phyloP scores from a whole-genome alignment of 2,329 filamentous ascomycete species.

The Colletotrichum nymphaeae region DNA sequence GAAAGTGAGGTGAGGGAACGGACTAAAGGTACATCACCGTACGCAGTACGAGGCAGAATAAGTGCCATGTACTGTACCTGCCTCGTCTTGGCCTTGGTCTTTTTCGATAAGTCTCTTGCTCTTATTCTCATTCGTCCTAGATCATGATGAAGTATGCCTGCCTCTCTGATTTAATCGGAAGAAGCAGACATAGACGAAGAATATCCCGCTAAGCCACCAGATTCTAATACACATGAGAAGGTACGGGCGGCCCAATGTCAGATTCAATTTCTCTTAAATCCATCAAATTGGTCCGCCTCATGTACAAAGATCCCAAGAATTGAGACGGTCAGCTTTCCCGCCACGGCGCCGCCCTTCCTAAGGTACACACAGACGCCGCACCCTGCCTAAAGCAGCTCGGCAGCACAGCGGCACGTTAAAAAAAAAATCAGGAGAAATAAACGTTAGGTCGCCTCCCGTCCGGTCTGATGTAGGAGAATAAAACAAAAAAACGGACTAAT shows the following conservation, averaged over 20 bases:
- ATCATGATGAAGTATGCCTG: background rate
- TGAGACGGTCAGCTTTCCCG: background rate
- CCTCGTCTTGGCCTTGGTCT: background rate
- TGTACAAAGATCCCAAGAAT: background rate
- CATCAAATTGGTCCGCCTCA: background rate
- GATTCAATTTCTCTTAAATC: background rate
- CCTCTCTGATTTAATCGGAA: background rate
- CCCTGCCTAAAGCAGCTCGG: background rate
- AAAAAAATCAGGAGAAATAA: background rate
- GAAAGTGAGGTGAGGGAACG: too few species aligned
- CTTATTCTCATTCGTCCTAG: background rate
- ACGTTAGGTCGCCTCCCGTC: background rate
- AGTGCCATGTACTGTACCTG: background rate
- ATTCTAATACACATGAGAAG: background rate
- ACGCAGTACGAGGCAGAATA: too few species aligned
- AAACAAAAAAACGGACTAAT: background rate
- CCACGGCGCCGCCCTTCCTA: background rate
- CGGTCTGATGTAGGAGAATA: constrained; percentile 1
- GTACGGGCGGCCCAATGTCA: constrained; percentile 8
- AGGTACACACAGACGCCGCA: constrained; percentile 1
- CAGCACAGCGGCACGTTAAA: background rate
- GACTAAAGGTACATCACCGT: too few species aligned
- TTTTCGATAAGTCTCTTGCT: background rate
- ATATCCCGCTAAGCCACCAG: background rate
- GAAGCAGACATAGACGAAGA: background rate